Base-by-base conservation (phyloP, 2,329 filamentous ascomycete species). In the Lachnellula cervina region DNA sequence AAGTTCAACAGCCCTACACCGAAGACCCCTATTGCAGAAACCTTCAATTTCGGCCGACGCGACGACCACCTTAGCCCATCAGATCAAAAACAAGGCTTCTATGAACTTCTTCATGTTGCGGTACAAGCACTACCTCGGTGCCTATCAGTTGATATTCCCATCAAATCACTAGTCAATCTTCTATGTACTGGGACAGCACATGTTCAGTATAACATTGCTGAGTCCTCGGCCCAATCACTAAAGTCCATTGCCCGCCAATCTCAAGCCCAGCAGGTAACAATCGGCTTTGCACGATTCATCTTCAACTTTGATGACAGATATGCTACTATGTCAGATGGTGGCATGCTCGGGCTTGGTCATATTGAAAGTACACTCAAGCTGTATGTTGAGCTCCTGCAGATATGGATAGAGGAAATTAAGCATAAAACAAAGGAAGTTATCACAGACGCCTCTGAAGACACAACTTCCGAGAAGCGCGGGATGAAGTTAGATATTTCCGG, bases 221-320 rank as follows among this genome's bases (percentile, higher is more conserved):
- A 84, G 44, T 97, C 94, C 0, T 97, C 95, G 1, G 89, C 91
- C 3, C 88, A 92, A 63, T 97, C 94, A 1, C 74, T 99, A 16
- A 97, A 97, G 70, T 93, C 93, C 0, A 99, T 99, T 65, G 94
- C 95, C 11, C 82, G 89, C 34, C 94, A 99, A 67, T 89, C 88
- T 7, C 89, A 96, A 72, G 92, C 94, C 0, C 91, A 99, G 64
- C 89, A 94, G 70, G 94, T 99, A 3, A 96, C 92, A 0, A 96
- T 95, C 72, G 93, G 94, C 0, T 99, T 99, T 72, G 90, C 94
- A 38, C 82, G 92, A 25, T 99, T 97, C 72, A 99, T 99, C 52
- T 99, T 99, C 76, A 96, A 94, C 64, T 99, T 97, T 70, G 95
- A 99, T 70, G 92, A 96, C 63, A 86, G 92, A 23, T 99, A 99